Conservation (phyloP, 129 eudicot species). For the Escallonia rubra region DNA sequence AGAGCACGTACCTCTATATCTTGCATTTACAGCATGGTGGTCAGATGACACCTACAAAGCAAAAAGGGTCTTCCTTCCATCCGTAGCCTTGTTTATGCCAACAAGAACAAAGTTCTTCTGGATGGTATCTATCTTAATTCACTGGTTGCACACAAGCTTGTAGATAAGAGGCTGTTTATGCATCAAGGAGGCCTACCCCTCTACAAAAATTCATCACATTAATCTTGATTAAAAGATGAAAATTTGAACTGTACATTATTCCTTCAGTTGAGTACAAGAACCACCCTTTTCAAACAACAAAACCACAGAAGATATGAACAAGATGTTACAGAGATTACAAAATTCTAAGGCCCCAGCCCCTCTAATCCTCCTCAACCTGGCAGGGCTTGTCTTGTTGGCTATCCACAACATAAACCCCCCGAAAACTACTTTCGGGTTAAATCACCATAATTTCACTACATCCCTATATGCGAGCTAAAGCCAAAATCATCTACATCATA, state of each 20-base stretch:
- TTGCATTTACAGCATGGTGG: no score
- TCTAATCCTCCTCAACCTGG: slow-evolving; percentile 1
- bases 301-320: slow-evolving; percentile 14
- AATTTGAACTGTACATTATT: slow-evolving; percentile 35
- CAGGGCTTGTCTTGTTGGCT: slow-evolving; percentile 9
- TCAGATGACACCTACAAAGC: no score
- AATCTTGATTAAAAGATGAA: slow-evolving; percentile 4
- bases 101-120: not conserved
- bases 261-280: slow-evolving; percentile 5
- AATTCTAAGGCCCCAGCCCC: not conserved
- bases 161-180: not conserved
- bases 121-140: no score
- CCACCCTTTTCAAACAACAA: slow-evolving; percentile 10
- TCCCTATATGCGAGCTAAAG: not conserved
- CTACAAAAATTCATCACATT: not conserved
- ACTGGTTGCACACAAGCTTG: not conserved
- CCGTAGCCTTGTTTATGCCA: not conserved
- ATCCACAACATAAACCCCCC: slow-evolving; percentile 5
- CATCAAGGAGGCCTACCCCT: not conserved
- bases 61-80: no score
- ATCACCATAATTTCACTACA: not conserved
- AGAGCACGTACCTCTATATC: no score
- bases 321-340: slow-evolving; percentile 12
- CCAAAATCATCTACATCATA: slow-evolving; percentile 15
- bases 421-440: not conserved